Percentiles rank a stretch among this genome's conserved stretches.
Conservation (phyloP, 768 basidiomycete species). For the Dacryopinax spathularia region DNA sequence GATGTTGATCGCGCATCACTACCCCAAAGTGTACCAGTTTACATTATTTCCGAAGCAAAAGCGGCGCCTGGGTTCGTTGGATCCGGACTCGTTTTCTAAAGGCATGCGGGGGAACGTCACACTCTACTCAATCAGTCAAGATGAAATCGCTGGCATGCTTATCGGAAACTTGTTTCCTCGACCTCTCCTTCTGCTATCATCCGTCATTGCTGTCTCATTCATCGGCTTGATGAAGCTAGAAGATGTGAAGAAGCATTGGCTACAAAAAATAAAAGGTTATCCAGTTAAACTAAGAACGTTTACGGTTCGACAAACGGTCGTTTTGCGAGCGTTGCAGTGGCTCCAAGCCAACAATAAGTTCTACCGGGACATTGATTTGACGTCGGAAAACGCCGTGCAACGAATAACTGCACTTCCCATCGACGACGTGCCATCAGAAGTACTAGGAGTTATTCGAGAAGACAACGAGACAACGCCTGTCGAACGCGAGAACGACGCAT, state of each 20-base stretch:
- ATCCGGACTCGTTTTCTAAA: slow-evolving; percentile 14
- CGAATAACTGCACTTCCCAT: slow-evolving; percentile 17
- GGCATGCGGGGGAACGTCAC: slow-evolving; percentile 28
- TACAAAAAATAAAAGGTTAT: too few relatives aligned
- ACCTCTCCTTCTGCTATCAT: slow-evolving; percentile 19
- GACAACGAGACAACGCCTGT: slow-evolving; percentile 10
- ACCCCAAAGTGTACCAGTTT: slow-evolving; percentile 24
- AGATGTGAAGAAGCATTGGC: slow-evolving; percentile 14
- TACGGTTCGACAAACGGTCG: slow-evolving; percentile 20
- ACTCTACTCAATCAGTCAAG: slow-evolving; percentile 20
- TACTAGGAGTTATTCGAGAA: slow-evolving; percentile 15
- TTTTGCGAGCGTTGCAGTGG: slow-evolving; percentile 25
- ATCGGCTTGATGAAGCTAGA: slow-evolving; percentile 22
- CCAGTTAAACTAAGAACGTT: too few relatives aligned
- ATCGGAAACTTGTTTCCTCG: slow-evolving; percentile 26
- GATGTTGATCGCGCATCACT: slow-evolving; percentile 23
- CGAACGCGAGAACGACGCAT: slow-evolving; percentile 20
- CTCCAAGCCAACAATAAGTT: slow-evolving; percentile 27
- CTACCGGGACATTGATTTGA: slow-evolving; percentile 22
- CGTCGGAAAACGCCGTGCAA: slow-evolving; percentile 6
- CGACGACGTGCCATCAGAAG: slow-evolving; percentile 24
- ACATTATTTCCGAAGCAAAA: slow-evolving; percentile 26
- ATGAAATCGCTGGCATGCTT: slow-evolving; percentile 23
- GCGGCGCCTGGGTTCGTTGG: neutral
- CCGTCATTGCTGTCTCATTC: slow-evolving; percentile 26